Evolutionary conservation across 2,329 filamentous ascomycete species (phyloP).

Genomic region (Emmonsiellopsis sp.): DNA sequence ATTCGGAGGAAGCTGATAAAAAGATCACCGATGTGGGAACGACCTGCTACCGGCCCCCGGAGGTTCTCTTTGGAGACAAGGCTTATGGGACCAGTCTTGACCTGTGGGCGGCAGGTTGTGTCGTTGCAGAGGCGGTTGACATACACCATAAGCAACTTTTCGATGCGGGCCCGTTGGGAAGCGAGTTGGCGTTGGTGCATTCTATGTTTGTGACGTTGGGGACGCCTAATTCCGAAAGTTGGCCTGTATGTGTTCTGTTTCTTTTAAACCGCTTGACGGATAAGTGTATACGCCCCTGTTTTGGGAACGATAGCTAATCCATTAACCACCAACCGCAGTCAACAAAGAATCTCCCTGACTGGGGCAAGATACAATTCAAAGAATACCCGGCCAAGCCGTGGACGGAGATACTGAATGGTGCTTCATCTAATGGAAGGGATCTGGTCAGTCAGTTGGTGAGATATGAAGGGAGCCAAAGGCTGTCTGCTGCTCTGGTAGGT

Average conservation of each 20-base stretch:
- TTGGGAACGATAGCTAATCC: too few species aligned
- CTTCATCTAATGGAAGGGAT: constrained; percentile 50
- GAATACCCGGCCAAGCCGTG: constrained; percentile 60
- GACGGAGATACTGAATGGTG: constrained; percentile 56
- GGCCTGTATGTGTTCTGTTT: constrained; percentile 55
- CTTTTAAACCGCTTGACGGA: neutral
- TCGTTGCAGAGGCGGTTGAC: constrained; percentile 66
- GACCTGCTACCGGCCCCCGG: constrained; percentile 80
- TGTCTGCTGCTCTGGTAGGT: constrained; percentile 55
- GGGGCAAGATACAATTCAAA: constrained; percentile 75
- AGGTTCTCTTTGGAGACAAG: constrained; percentile 76
- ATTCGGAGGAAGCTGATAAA: constrained; percentile 51
- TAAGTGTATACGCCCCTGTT: too few species aligned
- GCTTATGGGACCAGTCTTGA: constrained; percentile 66
- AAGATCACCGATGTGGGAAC: constrained; percentile 94
- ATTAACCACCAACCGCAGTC: constrained; percentile 18
- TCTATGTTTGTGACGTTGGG: constrained; percentile 90
- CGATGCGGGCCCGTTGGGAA: constrained; percentile 80
- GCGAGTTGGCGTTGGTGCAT: constrained; percentile 79
- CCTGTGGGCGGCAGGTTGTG: constrained; percentile 79
- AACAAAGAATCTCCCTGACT: constrained; percentile 59
- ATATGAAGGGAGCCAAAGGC: constrained; percentile 60
- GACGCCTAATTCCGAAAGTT: constrained; percentile 67
- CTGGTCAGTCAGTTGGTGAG: constrained; percentile 59
- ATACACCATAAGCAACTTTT: constrained; percentile 57